Evolutionary conservation across 2,329 filamentous ascomycete species (phyloP), one percentile per base, ranked within the genome.

Genomic region (Ceratocystis eucalypticola): DNA sequence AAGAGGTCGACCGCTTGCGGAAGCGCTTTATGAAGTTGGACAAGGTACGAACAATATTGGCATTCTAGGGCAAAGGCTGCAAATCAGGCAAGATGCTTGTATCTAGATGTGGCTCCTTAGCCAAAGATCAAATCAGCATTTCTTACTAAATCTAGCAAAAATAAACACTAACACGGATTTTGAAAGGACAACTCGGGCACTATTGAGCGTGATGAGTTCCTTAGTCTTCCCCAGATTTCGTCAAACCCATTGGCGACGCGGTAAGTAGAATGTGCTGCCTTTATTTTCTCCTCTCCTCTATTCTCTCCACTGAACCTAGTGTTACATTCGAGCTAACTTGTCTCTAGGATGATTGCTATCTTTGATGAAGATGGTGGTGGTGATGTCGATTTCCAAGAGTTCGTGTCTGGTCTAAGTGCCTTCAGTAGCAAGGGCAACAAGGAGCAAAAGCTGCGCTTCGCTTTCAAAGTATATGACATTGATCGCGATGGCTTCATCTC

Each of bases 1-100:
- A 99, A 73, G 94, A 99, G 77, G 91, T 99, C 68, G 94, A 97
- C 75, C 85, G 94, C 73, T 82, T 99, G 75, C 85, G 91, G 74
- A 99, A 99, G 81, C 85, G 93, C 69, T 99, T 99, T 75, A 97
- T 97, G 93, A 99, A 99, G 79, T 81, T 99, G 68, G 94, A 99
- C 78, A 97, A 96, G 84, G 93, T 94, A 78, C 71, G 79, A 71
- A 63, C 8, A 12, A 45, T n/a, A 44, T 12, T 25, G 4, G 12
- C 44, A 17, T 25, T 20, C 17, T 41, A 41, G 46, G 20, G 46
- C 22, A 10, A 8, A 50, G 46, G 37, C 37, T 41, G 61, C 53
- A 62, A 57, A 12, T 25, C 46, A 50, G 20, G 46, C 46, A 22
- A 10, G 20, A 22, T 25, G 22, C n/a, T 20, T 50, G 46, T 22